Conservation (phyloP, 2,329 filamentous ascomycete species). For the Monosporascus sp. region DNA sequence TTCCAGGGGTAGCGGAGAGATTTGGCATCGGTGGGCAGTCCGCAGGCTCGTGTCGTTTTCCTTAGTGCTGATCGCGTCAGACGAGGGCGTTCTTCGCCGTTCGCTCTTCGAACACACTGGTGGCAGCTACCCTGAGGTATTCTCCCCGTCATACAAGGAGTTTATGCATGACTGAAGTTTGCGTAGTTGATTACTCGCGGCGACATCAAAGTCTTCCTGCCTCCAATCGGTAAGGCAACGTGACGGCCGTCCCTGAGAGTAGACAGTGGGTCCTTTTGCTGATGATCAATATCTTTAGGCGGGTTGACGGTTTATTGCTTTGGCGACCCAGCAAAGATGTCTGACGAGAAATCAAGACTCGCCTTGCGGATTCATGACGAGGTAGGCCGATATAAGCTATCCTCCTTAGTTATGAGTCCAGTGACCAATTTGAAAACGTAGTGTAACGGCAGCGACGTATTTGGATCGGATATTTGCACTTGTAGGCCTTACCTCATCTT, state of each 20-base stretch:
- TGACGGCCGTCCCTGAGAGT: background rate
- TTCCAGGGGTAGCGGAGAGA: constrained; percentile 81
- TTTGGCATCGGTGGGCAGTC: constrained; percentile 71
- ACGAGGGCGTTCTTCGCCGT: constrained; percentile 80
- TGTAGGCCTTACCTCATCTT: constrained; percentile 94
- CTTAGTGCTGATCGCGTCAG: constrained; percentile 35
- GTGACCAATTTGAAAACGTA: constrained; percentile 20
- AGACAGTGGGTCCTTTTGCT: constrained; percentile 5
- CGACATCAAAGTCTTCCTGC: constrained; percentile 93
- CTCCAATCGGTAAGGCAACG: constrained; percentile 71
- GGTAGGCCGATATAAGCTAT: constrained; percentile 29
- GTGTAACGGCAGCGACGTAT: constrained; percentile 97
- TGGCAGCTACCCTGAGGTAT: constrained; percentile 83
- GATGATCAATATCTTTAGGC: constrained; percentile 36
- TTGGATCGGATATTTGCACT: constrained; percentile 96
- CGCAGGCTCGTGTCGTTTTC: background rate
- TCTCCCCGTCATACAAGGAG: background rate
- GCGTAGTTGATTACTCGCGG: constrained; percentile 77
- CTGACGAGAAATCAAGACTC: constrained; percentile 72
- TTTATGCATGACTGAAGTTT: constrained; percentile 14
- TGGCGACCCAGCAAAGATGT: constrained; percentile 90
- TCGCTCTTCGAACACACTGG: constrained; percentile 93
- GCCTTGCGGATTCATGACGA: constrained; percentile 76
- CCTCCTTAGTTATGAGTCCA: constrained; percentile 9
- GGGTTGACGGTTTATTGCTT: constrained; percentile 97